These are phyloP conservation scores for Diospyros lotus DNA, from an alignment of 148 eudicot genomes.

Conservation along the genomic window DNA sequence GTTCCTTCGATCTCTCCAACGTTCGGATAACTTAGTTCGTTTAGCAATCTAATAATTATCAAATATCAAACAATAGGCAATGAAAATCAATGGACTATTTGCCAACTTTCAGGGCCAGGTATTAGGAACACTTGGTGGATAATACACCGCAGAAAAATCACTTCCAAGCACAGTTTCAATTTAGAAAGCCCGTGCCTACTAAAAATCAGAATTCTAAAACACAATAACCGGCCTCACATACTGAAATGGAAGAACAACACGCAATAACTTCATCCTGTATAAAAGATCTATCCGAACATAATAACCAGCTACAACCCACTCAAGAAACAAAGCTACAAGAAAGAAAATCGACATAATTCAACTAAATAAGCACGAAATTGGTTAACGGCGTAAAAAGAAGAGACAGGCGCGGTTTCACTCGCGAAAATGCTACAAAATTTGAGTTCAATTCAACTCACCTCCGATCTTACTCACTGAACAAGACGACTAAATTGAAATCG, in stretches of 20 bases:
- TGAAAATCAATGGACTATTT: not conserved
- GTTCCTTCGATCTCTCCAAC: not conserved
- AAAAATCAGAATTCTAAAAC: no score
- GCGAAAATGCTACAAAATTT: not conserved
- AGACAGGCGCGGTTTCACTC: no score
- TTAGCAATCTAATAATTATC: not conserved
- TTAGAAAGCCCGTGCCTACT: no score
- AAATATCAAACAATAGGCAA: not conserved
- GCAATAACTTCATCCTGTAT: not conserved
- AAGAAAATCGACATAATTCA: not conserved
- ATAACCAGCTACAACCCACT: no score
- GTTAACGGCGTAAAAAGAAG: no score
- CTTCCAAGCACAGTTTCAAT: no score
- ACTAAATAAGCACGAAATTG: not conserved
- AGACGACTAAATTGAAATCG: not conserved
- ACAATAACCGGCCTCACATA: no score
- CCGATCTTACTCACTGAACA: not conserved
- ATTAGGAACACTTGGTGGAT: not conserved
- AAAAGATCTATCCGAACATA: no score
- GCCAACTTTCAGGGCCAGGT: not conserved
- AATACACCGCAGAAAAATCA: not conserved
- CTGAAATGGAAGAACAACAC: not conserved
- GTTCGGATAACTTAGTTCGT: not conserved
- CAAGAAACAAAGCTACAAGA: not conserved
- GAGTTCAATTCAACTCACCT: slow-evolving; percentile 5